These are phyloP conservation scores for Mucor irregularis DNA, from an alignment of 371 early-diverging fungal genomes.

Conservation along the genomic window DNA sequence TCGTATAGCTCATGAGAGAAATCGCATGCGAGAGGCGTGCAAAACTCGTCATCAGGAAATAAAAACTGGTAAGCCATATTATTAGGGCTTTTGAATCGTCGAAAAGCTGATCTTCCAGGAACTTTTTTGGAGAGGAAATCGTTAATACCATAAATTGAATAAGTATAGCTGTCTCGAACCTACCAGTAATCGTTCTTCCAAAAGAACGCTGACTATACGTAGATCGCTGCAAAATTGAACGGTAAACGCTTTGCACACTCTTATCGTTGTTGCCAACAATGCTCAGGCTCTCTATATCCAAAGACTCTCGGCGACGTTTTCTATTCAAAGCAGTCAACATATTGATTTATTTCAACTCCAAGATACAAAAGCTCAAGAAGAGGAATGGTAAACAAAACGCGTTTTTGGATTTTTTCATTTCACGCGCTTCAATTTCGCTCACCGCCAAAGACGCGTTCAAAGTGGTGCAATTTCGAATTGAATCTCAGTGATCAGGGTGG, in stretches of 20 bases:
- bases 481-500: too few relatives aligned
- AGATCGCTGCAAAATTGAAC: neutral
- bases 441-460: too few relatives aligned
- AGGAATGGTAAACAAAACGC: too few relatives aligned
- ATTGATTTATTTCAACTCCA: too few relatives aligned
- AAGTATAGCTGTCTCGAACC: neutral
- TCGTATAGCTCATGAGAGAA: constrained; percentile 18
- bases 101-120: constrained; percentile 7
- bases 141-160: neutral
- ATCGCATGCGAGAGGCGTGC: constrained; percentile 16
- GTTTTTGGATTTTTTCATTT: too few relatives aligned
- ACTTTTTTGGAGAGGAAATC: constrained; percentile 2
- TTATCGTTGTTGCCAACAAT: neutral
- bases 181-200: constrained; percentile 3
- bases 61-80: constrained; percentile 19
- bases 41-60: constrained; percentile 17
- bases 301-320: neutral
- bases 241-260: neutral
- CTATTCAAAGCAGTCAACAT: neutral
- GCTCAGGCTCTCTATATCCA: neutral
- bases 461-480: too few relatives aligned
- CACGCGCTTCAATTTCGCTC: too few relatives aligned
- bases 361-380: too few relatives aligned
- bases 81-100: constrained; percentile 2
- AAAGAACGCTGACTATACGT: constrained; percentile 1